Base-by-base conservation (phyloP, 768 basidiomycete species). In the button mushroom (Agaricus bisporus) region DNA sequence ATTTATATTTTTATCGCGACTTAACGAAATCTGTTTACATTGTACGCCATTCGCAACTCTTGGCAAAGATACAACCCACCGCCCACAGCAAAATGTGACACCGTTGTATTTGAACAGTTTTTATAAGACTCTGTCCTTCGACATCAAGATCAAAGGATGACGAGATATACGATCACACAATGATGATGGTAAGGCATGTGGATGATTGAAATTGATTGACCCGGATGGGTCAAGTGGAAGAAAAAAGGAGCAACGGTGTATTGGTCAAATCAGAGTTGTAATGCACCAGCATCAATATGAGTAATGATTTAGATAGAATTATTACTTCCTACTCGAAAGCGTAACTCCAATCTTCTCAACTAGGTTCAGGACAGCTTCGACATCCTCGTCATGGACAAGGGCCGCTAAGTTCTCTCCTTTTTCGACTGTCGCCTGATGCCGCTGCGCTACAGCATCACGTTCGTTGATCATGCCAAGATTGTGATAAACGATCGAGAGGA, bases 401-500 rank as follows among this genome's bases (percentile, higher is more conserved):
- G 63, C 68, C 55, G 80, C 82, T 41, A 77, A 60, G 41, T 70
- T 62, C 41, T 68, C 70, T 26, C 71, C 68, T 52, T 73, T 61
- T 18, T 68, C 70, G 38, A 76, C 68, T 0, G 81, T 78, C 36
- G 64, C 64, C 11, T 71, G 64, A 60, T 85, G 80, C 38, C 80
- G 71, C 55, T 66, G 64, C 4, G 81, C 76, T 0, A 72, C 74
- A 3, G 71, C 76, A 48, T 88, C 80, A 36, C 90, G 72, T 55
- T 86, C 77, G 22, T 58, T 58, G 32, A 64, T 62, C 70, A 80
- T 72, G 3, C 75, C 80, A 32, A 90, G 69, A 58, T 86, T 91
- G 67, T 92, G 80, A 64, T 83, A 85, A 26, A 88, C 73, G 37
- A 88, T 77, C 8, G 87, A 80, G 28, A 85, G 67, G 48, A 87